A percentile compares a stretch with the other conserved stretches of the same genome.
Evolutionary conservation across 257 asterid species (phyloP).

Genomic region (Cordia subcordata): DNA sequence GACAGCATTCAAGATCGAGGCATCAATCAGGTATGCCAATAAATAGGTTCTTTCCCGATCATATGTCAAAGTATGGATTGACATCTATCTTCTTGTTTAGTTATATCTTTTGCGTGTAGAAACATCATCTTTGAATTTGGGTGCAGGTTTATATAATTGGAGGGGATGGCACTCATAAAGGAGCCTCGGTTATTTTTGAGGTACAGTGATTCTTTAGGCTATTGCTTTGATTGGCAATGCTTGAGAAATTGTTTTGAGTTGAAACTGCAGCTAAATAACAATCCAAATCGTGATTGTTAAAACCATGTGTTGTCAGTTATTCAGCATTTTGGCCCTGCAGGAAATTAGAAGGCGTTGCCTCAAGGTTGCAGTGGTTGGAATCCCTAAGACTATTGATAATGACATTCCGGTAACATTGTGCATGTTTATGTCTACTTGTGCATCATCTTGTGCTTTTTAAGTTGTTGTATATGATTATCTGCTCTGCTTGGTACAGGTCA

Average conservation of each 20-base stretch:
- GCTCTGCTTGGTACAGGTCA: conserved; percentile 8
- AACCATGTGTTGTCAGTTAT: too few relatives aligned
- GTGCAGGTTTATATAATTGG: conserved; percentile 22
- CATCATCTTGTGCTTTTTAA: background rate
- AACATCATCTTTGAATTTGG: too few relatives aligned
- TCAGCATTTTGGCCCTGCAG: conserved; percentile 5
- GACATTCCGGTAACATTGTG: conserved; percentile 19
- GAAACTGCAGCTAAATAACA: background rate
- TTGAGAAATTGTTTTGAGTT: background rate
- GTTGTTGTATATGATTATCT: background rate
- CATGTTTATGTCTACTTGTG: background rate
- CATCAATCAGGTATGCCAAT: conserved; percentile 13
- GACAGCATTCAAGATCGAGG: conserved; percentile 26
- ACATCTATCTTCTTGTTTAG: background rate
- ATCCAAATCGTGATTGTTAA: too few relatives aligned
- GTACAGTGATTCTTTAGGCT: background rate
- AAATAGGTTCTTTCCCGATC: background rate
- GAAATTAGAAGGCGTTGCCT: conserved; percentile 27
- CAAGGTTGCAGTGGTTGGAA: conserved; percentile 25
- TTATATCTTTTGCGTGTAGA: background rate
- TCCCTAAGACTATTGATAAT: conserved; percentile 30
- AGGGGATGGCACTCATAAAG: conserved; percentile 22
- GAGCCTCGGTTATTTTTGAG: conserved; percentile 17
- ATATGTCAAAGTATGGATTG: too few relatives aligned
- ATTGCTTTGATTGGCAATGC: background rate